phyloP scores from a whole-genome alignment of 768 basidiomycete species.

The Lactarius hatsudake region DNA sequence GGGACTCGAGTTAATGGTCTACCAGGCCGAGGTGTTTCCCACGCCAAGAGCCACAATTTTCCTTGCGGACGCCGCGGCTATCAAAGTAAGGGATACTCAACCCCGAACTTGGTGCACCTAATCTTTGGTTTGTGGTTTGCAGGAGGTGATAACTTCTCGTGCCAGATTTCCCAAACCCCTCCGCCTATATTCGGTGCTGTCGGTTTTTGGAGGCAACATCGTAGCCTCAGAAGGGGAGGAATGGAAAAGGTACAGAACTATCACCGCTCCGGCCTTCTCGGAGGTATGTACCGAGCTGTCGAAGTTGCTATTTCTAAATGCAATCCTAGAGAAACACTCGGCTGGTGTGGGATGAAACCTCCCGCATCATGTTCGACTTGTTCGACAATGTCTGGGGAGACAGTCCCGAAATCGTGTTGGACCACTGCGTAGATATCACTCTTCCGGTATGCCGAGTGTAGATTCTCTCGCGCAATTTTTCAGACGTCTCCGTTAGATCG shows the following conservation, averaged over 20 bases:
- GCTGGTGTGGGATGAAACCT: slow-evolving; percentile 41
- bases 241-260: slow-evolving; percentile 64
- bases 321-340: slow-evolving; percentile 35
- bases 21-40: slow-evolving; percentile 12
- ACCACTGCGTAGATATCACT: slow-evolving; percentile 52
- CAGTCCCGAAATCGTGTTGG: slow-evolving; percentile 39
- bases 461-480: too few relatives aligned
- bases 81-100: slow-evolving; percentile 13
- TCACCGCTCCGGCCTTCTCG: slow-evolving; percentile 61
- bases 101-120: background rate
- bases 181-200: slow-evolving; percentile 43
- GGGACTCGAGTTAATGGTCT: background rate
- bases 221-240: slow-evolving; percentile 61
- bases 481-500: slow-evolving; percentile 40
- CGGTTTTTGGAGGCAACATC: slow-evolving; percentile 58
- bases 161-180: slow-evolving; percentile 58
- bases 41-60: background rate
- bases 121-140: slow-evolving; percentile 9
- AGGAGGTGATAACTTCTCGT: slow-evolving; percentile 52
- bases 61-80: slow-evolving; percentile 20
- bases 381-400: slow-evolving; percentile 47
- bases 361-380: slow-evolving; percentile 34
- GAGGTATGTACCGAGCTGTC: slow-evolving; percentile 39
- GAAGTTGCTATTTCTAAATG: background rate
- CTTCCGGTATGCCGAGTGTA: slow-evolving; percentile 41